Conservation (phyloP, 2,329 filamentous ascomycete genomes). For the Biscogniauxia mediterranea region DNA sequence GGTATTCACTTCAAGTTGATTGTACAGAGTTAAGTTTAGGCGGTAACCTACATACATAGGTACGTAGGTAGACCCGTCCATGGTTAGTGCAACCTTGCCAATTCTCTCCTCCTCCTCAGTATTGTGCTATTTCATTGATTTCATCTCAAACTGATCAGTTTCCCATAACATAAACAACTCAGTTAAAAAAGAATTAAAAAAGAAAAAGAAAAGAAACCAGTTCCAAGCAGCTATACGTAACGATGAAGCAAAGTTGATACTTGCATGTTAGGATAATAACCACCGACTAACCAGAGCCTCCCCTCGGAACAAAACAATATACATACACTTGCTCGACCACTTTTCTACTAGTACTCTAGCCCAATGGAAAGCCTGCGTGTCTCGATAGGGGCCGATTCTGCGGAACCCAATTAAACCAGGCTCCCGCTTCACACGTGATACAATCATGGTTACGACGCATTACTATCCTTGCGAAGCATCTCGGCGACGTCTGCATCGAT, state of each 20-base stretch:
- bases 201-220: too few relatives aligned
- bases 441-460: slow-evolving; percentile 10
- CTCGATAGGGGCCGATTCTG: background rate
- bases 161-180: background rate
- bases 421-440: background rate
- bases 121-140: background rate
- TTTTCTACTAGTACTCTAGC: too few relatives aligned
- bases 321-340: background rate
- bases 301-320: background rate
- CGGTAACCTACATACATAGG: too few relatives aligned
- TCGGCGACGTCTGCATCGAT: slow-evolving; percentile 58
- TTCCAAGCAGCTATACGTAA: background rate
- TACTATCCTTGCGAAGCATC: slow-evolving; percentile 48
- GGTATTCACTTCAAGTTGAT: too few relatives aligned
- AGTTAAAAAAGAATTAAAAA: too few relatives aligned
- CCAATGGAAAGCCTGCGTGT: too few relatives aligned
- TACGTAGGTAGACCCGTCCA: background rate
- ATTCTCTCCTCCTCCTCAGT: background rate
- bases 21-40: too few relatives aligned
- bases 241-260: background rate
- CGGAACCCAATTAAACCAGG: background rate
- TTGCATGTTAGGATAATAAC: background rate
- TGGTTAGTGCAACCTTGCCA: background rate
- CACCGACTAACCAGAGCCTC: background rate
- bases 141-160: background rate